Base-by-base conservation (phyloP, 331 rosid genomes). In the Quercus lobata region DNA sequence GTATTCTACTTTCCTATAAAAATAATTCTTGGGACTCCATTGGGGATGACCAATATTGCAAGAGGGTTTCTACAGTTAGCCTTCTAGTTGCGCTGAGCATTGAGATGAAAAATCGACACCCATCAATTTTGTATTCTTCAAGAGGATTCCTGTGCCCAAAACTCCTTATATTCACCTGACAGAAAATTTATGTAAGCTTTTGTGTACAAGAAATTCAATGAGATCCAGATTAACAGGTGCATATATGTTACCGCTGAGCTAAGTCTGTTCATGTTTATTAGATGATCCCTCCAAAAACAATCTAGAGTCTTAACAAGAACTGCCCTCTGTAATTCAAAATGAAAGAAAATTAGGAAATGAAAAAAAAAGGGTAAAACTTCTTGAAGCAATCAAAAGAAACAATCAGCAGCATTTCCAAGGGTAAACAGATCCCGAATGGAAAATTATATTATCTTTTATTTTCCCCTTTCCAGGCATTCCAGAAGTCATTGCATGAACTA, bases 121-220 rank as follows among this genome's bases (percentile, higher is more conserved):
- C 99, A 77, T 95, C 99, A 75, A 95, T 95, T 84, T 95, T 95
- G 86, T 95, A 95, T 86, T 93, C 99, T 83, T 95, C 98, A 68
- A 95, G 90, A 84, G 99, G 98, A 87, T 95, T 93, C 83, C 99
- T 89, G 79, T 95, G 99, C 84, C 99, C 99, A 19, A 93, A 95
- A 90, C 96, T 91, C 90, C 98, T 89, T 77, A 93, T 91, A 27
- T 95, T 95, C 72, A 93, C 99, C 98, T 95, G 92, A 74, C 82
- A 88, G 41, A 84, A 72, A 68, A 78, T 83, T 69, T 56, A 75
- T 9, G 75, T 80, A 46, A 93, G 90, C 78, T 57, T 82, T 32
- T 17, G 56, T 24, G 2, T 61, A 69, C 71, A 24, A 70, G 68
- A 75, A 80, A 83, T 72, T 57, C 55, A 87, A 76, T 69, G 75